Evolutionary conservation across 768 basidiomycete genomes (phyloP).

Genomic region (Calocybe cyanea): DNA sequence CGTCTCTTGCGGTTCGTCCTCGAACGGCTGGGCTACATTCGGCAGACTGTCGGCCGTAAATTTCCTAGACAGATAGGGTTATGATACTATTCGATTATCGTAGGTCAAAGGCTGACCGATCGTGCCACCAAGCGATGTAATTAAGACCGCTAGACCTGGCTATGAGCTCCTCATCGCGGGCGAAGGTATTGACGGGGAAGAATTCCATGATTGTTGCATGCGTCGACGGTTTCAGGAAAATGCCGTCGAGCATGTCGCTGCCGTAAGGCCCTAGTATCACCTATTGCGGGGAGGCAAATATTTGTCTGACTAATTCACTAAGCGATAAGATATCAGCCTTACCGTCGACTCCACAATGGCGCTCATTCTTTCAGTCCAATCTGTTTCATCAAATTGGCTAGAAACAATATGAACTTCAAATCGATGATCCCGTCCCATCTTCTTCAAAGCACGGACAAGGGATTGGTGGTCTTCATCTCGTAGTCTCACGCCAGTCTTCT

Average conservation of each 20-base stretch:
- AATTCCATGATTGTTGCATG: slow-evolving; percentile 72
- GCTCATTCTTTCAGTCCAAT: slow-evolving; percentile 61
- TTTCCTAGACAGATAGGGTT: slow-evolving; percentile 25
- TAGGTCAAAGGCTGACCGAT: slow-evolving; percentile 17
- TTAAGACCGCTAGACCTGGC: slow-evolving; percentile 48
- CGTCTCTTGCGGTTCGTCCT: slow-evolving; percentile 23
- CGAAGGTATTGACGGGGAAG: slow-evolving; percentile 65
- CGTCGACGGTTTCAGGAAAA: slow-evolving; percentile 63
- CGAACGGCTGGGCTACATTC: slow-evolving; percentile 16
- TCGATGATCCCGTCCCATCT: slow-evolving; percentile 46
- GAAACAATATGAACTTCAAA: slow-evolving; percentile 57
- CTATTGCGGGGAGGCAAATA: slow-evolving; percentile 25
- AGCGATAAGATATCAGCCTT: slow-evolving; percentile 20
- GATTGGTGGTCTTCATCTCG: slow-evolving; percentile 51
- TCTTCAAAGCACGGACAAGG: slow-evolving; percentile 54
- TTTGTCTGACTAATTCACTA: slow-evolving; percentile 8
- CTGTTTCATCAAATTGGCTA: slow-evolving; percentile 40
- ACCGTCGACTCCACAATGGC: slow-evolving; percentile 70
- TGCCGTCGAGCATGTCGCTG: slow-evolving; percentile 57
- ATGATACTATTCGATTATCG: neutral
- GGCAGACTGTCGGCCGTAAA: slow-evolving; percentile 32
- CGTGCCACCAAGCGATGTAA: slow-evolving; percentile 56
- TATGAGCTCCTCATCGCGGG: slow-evolving; percentile 57
- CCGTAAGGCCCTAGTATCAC: slow-evolving; percentile 61
- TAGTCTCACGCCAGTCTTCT: slow-evolving; percentile 46